phyloP scores from a whole-genome alignment of 169 alveolate species.

The Nephromyces sp. region DNA sequence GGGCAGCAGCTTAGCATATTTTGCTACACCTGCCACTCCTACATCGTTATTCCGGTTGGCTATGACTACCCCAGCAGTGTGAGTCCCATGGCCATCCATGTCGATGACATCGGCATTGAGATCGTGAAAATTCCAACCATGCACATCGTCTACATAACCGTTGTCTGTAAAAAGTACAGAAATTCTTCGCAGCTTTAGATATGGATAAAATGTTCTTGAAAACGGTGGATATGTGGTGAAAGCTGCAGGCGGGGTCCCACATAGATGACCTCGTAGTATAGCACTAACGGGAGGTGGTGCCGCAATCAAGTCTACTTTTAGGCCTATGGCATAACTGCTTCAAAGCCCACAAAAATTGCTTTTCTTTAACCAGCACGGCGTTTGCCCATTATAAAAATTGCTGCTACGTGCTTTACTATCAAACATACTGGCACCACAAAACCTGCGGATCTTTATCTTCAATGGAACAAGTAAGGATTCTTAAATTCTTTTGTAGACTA shows the following conservation, averaged over 20 bases:
- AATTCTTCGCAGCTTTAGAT: background rate
- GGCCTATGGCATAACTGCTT: too few species aligned
- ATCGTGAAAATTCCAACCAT: constrained; percentile 45
- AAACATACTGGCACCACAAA: background rate
- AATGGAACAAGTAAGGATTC: background rate
- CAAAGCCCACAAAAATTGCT: too few species aligned
- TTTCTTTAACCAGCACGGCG: too few species aligned
- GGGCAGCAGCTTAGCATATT: constrained; percentile 41
- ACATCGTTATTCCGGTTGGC: constrained; percentile 42
- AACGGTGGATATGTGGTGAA: background rate
- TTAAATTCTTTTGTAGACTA: background rate
- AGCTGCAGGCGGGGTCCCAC: background rate
- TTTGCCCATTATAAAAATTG: too few species aligned
- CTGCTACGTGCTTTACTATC: background rate
- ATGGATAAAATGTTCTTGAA: background rate
- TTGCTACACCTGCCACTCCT: constrained; percentile 35
- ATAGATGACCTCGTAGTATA: too few species aligned
- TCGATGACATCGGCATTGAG: constrained; percentile 41
- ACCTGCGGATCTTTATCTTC: background rate
- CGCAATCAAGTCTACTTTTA: too few species aligned
- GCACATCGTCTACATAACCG: constrained; percentile 50
- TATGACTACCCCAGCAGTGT: constrained; percentile 52
- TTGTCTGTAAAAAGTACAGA: constrained; percentile 20
- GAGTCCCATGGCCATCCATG: constrained; percentile 54
- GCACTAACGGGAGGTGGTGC: too few species aligned